Evolutionary conservation across 2,329 filamentous ascomycete genomes (phyloP), one percentile per base, ranked within the genome.

Genomic region (Aspergillus tamarii): DNA sequence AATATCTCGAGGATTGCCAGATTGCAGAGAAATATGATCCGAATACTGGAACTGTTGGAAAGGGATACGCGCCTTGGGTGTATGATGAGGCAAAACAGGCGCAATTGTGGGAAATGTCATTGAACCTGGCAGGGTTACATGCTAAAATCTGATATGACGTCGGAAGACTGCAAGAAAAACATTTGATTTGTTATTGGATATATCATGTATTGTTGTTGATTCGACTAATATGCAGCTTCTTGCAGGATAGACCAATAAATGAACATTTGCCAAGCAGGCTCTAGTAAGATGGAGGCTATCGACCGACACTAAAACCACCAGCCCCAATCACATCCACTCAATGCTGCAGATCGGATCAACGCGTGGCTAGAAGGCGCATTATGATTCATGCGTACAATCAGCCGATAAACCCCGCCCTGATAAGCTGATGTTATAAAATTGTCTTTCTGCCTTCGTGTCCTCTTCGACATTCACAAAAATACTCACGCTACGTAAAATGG

Each of bases 1-100:
- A 64, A 36, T 76, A 70, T 68, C 61, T 77, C 23, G 67, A 74
- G 54, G 61, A 78, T 54, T 68, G 63, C 54, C 67, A 67, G 16
- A 59, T 69, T 21, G 53, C 61, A 1, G 45, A 57, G 12, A 23
- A 26, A 11, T 36, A 61, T 54, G 59, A 57, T 5, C 50, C 26
- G 19, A 48, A 32, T 3, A 34, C 53, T 46, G 59, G 52, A 11
- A 43, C 41, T 2, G n/a, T 34, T 8, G 64, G 52, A 3, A 58
- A 62, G 21, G 64, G 70, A 28, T 64, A 70, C 60, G 70, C 69
- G 1, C 11, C 57, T 5, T 66, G 62, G 59, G 65, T 56, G 10
- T 69, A 66, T 59, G 55, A 61, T 57, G 55, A 54, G 46, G 57
- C 59, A 43, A 59, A 57, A 14, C 64, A 61, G 48, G 48, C 23